Base-by-base conservation (phyloP, 208 protist species). In the Herpetomonas samuelpessoai region DNA sequence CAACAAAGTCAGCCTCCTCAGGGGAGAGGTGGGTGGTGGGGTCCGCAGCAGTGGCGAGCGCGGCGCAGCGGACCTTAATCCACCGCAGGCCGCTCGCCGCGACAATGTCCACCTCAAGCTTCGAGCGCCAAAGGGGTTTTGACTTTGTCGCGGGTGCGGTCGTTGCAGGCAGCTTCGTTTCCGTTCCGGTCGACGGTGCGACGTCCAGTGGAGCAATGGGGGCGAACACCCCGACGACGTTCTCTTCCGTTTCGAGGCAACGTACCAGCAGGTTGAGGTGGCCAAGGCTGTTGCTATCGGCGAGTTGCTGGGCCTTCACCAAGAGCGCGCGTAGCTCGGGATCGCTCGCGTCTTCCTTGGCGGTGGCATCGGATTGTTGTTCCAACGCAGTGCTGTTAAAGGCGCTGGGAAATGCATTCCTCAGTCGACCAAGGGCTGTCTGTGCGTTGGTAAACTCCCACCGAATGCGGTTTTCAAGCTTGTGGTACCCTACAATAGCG, bases 11-110 rank as follows among this genome's bases (percentile, higher is more conserved):
- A 6, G 7, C 3, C 44, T 41, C 51, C 10, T 4, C 4, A 16
- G 68, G 68, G 35, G 35, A 41, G 9, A 41, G 67, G 24, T 74
- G 64, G 44, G 55, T 46, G 24, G 57, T 67, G 7, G 60, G 28
- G 3, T 55, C 60, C 18, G 64, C 76, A 50, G 55, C 25, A 9
- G 57, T 70, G 18, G 65, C 45, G 4, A 58, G 14, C 14, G 68
- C 67, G 0, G 79, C 65, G 25, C 71, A 68, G 29, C 81, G 78
- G 44, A 86, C 61, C 51, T 86, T 88, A 22, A 88, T 67, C 85
- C 85, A 92, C 31, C 81, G 81, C 28, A 81, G 66, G 12, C 68
- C 85, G 39, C 53, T 57, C 54, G 68, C 67, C 2, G 79, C 79
- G 14, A 81, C 67, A 25, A 92, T 57, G 49, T 92, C 85, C 22